Percentiles rank a stretch among this genome's conserved stretches.
phyloP scores from a whole-genome alignment of 2,329 filamentous ascomycete species.

The Annulohypoxylon truncatum region DNA sequence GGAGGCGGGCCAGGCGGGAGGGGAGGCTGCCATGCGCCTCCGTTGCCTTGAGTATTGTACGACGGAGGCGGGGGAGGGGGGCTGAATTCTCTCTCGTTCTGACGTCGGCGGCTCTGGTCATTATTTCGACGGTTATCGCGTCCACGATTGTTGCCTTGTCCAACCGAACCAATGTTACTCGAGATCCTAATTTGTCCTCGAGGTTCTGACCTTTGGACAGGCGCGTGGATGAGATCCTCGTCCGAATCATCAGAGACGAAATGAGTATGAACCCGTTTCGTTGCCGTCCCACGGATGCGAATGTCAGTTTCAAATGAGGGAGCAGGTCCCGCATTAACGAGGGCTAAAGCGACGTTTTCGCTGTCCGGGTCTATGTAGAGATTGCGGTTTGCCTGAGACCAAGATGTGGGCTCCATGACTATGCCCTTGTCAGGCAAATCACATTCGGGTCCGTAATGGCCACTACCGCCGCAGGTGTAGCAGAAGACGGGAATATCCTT shows the following conservation, averaged over 20 bases:
- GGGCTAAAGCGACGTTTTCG: slow-evolving; percentile 53
- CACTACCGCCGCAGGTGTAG: slow-evolving; percentile 64
- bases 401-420: slow-evolving; percentile 57
- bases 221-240: slow-evolving; percentile 48
- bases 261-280: slow-evolving; percentile 46
- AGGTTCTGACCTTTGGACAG: slow-evolving; percentile 38
- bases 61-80: slow-evolving; percentile 23
- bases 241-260: slow-evolving; percentile 52
- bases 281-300: slow-evolving; percentile 46
- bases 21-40: slow-evolving; percentile 40
- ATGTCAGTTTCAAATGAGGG: slow-evolving; percentile 31
- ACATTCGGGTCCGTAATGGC: slow-evolving; percentile 71
- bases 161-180: slow-evolving; percentile 43
- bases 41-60: slow-evolving; percentile 5
- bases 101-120: slow-evolving; percentile 20
- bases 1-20: slow-evolving; percentile 45
- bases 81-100: slow-evolving; percentile 24
- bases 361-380: slow-evolving; percentile 63
- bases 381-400: slow-evolving; percentile 62
- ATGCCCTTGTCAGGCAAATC: slow-evolving; percentile 45
- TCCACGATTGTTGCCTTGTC: slow-evolving; percentile 13
- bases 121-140: slow-evolving; percentile 14
- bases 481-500: slow-evolving; percentile 63
- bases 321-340: slow-evolving; percentile 26
- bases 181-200: slow-evolving; percentile 47